Evolutionary conservation across 805 yeast species (phyloP).

Genomic region (Kazachstania martiniae): DNA sequence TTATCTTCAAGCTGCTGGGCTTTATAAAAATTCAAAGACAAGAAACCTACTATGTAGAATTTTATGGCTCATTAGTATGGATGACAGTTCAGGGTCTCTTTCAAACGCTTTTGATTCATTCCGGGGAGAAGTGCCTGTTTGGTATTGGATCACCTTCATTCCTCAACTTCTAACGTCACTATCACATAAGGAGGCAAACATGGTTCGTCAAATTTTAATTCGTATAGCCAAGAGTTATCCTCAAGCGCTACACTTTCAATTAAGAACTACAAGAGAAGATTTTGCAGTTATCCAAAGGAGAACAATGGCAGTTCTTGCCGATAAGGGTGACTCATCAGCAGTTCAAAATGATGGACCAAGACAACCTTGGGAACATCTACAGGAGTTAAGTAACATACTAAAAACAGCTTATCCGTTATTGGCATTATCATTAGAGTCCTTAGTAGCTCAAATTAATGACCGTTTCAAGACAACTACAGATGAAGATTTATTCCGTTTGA

Average conservation of each 20-base stretch:
- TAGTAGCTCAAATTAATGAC: slow-evolving; percentile 91
- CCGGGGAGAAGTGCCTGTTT: slow-evolving; percentile 93
- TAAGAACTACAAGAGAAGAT: slow-evolving; percentile 91
- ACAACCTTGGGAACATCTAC: slow-evolving; percentile 90
- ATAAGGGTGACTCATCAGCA: slow-evolving; percentile 13
- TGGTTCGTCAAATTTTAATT: slow-evolving; percentile 79
- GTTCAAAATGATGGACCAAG: slow-evolving; percentile 26
- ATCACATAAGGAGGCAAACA: slow-evolving; percentile 81
- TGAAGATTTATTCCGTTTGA: slow-evolving; percentile 90
- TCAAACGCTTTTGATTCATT: slow-evolving; percentile 84
- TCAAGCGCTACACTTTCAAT: slow-evolving; percentile 92
- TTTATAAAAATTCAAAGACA: slow-evolving; percentile 86
- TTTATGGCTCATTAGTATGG: slow-evolving; percentile 86
- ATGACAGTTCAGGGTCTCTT: slow-evolving; percentile 71
- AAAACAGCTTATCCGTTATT: slow-evolving; percentile 93
- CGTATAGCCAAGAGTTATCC: slow-evolving; percentile 95
- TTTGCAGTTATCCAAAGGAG: slow-evolving; percentile 80
- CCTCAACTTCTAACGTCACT: slow-evolving; percentile 87
- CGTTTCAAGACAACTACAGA: slow-evolving; percentile 89
- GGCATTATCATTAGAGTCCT: slow-evolving; percentile 84
- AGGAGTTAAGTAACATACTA: slow-evolving; percentile 85
- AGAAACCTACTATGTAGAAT: slow-evolving; percentile 81
- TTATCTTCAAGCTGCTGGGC: slow-evolving; percentile 93
- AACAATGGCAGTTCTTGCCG: slow-evolving; percentile 38
- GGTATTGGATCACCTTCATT: slow-evolving; percentile 98